Conservation (phyloP, 176 grass and related monocot species). For the Chloris gayana region DNA sequence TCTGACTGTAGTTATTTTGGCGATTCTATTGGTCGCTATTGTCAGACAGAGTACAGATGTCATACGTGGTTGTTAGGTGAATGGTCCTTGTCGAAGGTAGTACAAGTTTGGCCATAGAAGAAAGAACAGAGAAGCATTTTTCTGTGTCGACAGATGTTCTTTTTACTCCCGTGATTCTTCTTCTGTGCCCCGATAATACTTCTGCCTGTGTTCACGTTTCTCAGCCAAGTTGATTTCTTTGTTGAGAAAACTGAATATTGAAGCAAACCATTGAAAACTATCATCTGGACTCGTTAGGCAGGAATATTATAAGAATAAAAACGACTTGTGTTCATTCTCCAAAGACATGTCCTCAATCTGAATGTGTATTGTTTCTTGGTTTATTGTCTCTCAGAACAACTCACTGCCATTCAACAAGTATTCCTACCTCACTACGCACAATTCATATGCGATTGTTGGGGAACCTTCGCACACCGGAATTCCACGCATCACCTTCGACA, state of each 20-base stretch:
- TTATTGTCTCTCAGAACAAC: slow-evolving; percentile 58
- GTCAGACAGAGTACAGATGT: background rate
- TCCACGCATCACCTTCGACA: slow-evolving; percentile 81
- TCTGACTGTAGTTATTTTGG: background rate
- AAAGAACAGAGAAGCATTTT: too few species aligned
- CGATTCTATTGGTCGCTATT: background rate
- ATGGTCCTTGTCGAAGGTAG: background rate
- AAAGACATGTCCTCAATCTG: slow-evolving; percentile 18
- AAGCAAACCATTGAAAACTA: background rate
- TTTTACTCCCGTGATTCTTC: background rate
- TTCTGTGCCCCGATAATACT: background rate
- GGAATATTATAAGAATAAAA: background rate
- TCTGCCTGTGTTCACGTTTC: background rate
- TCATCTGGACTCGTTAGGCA: background rate
- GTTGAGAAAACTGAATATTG: background rate
- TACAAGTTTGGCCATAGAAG: background rate
- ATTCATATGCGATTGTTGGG: slow-evolving; percentile 74
- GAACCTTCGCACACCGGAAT: slow-evolving; percentile 91
- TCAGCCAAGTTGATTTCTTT: background rate
- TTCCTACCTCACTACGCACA: slow-evolving; percentile 93
- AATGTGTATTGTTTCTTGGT: slow-evolving; percentile 23
- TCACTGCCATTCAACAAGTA: slow-evolving; percentile 98
- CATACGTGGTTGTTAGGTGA: background rate
- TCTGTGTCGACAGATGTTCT: background rate
- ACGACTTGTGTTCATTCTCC: slow-evolving; percentile 1